Evolutionary conservation across 2,329 filamentous ascomycete species (phyloP).

Genomic region (Alternaria angustiovoidea): DNA sequence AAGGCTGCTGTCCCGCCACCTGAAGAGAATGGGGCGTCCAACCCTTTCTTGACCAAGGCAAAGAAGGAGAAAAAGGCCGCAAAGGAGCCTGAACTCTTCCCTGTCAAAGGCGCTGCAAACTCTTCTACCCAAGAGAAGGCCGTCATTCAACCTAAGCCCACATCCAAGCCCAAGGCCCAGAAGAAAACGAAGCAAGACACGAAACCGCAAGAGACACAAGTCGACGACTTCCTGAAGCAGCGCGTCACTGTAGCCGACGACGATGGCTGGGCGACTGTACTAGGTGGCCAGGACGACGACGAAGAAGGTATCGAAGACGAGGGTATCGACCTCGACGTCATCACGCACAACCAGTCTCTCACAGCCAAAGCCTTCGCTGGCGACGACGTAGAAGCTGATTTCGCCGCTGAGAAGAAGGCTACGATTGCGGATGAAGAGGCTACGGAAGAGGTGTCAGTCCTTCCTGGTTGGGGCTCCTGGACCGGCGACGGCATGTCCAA

Average conservation of each 20-base stretch:
- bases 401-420: constrained; percentile 79
- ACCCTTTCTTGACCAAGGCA: constrained; percentile 47
- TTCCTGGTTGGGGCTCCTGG: constrained; percentile 96
- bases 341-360: constrained; percentile 67
- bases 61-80: constrained; percentile 38
- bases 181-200: constrained; percentile 23
- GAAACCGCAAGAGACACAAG: constrained; percentile 22
- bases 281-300: constrained; percentile 46
- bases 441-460: constrained; percentile 80
- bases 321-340: constrained; percentile 50
- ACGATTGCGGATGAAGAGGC: constrained; percentile 79
- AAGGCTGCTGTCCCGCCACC: constrained; percentile 7
- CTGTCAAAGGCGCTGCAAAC: constrained; percentile 18
- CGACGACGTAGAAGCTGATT: constrained; percentile 80
- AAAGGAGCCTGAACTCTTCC: constrained; percentile 24
- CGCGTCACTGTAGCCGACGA: constrained; percentile 47
- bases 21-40: constrained; percentile 21
- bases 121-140: constrained; percentile 4
- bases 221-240: constrained; percentile 43
- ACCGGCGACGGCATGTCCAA: constrained; percentile 81
- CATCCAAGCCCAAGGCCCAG: constrained; percentile 27
- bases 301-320: constrained; percentile 50
- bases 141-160: constrained; percentile 25
- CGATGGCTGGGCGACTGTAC: constrained; percentile 56
- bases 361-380: constrained; percentile 88